These are phyloP conservation scores for Cymodocea nodosa DNA, from an alignment of 116 monocot genomes.

Conservation along the genomic window DNA sequence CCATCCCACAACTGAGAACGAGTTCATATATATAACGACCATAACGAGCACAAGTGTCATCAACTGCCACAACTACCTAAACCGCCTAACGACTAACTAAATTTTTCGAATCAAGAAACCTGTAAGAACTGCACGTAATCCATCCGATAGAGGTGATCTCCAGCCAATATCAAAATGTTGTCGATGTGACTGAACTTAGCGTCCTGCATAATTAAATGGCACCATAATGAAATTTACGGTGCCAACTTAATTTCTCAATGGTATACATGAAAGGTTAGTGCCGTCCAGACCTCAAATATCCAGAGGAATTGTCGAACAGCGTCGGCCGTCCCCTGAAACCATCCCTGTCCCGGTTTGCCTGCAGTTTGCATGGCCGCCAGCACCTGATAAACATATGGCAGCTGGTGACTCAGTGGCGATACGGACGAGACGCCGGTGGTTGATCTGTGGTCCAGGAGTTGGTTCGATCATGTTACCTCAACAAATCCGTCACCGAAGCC, in stretches of 20 bases:
- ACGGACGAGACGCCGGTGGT: not conserved
- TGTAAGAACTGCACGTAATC: constrained; percentile 75
- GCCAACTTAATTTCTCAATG: not conserved
- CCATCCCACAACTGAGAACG: not conserved
- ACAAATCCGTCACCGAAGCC: constrained; percentile 63
- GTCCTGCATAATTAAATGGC: constrained; percentile 20
- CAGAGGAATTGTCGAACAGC: constrained; percentile 56
- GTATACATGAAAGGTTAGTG: not conserved
- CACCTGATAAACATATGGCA: constrained; percentile 15
- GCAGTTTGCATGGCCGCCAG: constrained; percentile 57
- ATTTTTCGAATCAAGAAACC: constrained; percentile 14
- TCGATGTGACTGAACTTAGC: constrained; percentile 37
- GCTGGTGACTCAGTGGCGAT: not conserved
- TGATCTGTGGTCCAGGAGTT: not conserved
- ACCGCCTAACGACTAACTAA: not conserved
- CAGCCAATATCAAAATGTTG: constrained; percentile 59
- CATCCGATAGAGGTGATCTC: constrained; percentile 74
- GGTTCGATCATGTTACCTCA: constrained; percentile 26
- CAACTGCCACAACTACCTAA: no score
- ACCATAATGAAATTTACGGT: no score
- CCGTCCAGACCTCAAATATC: constrained; percentile 40
- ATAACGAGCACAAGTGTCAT: no score
- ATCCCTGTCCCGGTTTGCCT: constrained; percentile 40
- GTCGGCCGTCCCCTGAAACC: constrained; percentile 79
- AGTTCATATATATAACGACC: not conserved